Evolutionary conservation across 768 basidiomycete genomes (phyloP), one percentile per base, ranked within the genome.

Genomic region (Fomitopsis serialis): DNA sequence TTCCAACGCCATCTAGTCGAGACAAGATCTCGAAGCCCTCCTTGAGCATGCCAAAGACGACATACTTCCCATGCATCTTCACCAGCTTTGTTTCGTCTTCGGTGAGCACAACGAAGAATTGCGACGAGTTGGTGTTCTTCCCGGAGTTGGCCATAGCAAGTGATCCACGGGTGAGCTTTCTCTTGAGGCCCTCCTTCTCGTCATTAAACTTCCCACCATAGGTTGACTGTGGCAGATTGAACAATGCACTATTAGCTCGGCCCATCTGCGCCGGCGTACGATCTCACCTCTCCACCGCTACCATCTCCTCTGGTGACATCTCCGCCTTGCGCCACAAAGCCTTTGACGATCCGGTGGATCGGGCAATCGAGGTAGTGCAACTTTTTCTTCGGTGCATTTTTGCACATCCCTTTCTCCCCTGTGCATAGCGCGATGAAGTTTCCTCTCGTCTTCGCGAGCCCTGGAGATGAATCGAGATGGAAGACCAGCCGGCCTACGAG

Each of bases 91-190:
- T 57, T 22, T 75, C 68, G 32, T 76, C 70, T 45, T 70, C 66
- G 1, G 75, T 69, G 34, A 79, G 71, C 19, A 77, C 72, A 53
- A 80, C 61, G 53, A 80, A 81, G 63, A 78, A 80, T 61, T 79
- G 74, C 2, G 72, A 74, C 46, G 76, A 71, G 57, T 77, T 77
- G 40, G 72, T 74, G 54, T 77, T 73, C 61, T 78, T 73, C 22
- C 75, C 75, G 25, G 75, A 74, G 61, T 77, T 78, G 2, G 78
- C 78, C 78, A 80, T 81, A 0, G 73, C 77, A 21, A 82, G 64
- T 1, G 76, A 73, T 0, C 79, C 78, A 37, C 68, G 68, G 23
- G 58, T 62, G 50, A 73, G 71, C 29, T 68, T 65, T 27, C 58
- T 63, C 56, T 75, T 74, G 48, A 81, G 45, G 25, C 34, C 36